A percentile compares a stretch with the other conserved stretches of the same genome.
Conservation (phyloP, 805 yeast species). For the Torulaspora delbrueckii region DNA sequence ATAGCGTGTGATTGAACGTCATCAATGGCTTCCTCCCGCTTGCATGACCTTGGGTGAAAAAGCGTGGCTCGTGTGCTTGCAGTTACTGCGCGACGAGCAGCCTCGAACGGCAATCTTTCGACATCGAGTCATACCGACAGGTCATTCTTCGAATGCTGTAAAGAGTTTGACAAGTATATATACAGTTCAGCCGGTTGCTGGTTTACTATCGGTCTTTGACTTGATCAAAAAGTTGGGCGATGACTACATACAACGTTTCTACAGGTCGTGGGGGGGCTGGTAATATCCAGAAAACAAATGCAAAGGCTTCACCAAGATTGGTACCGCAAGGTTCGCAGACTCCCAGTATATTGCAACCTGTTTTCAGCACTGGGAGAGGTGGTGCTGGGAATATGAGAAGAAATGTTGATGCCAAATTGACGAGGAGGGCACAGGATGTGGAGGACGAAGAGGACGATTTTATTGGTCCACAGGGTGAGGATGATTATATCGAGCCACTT, state of each 20-base stretch:
- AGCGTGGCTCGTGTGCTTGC: not conserved
- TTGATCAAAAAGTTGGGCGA: not conserved
- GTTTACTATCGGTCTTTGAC: no score
- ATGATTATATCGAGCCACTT: conserved; percentile 13
- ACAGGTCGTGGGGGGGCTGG: conserved; percentile 83
- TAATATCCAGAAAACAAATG: conserved; percentile 46
- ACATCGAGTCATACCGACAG: not conserved
- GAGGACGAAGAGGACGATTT: conserved; percentile 36
- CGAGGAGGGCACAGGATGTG: conserved; percentile 65
- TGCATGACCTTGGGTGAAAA: conserved; percentile 2
- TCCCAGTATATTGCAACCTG: conserved; percentile 51
- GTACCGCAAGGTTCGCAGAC: conserved; percentile 57
- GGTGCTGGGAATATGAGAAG: conserved; percentile 72
- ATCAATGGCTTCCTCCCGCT: not conserved
- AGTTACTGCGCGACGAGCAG: not conserved
- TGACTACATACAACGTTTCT: conserved; percentile 29
- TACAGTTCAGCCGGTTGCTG: not conserved
- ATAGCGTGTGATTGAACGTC: not conserved
- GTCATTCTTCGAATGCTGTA: not conserved
- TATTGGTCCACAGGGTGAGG: conserved; percentile 10
- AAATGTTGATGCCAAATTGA: conserved; percentile 52
- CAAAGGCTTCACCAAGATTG: conserved; percentile 49
- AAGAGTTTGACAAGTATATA: not conserved
- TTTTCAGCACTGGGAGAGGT: conserved; percentile 70
- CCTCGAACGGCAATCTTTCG: conserved; percentile 1